These are phyloP conservation scores for Aspergillus homomorphus DNA, from an alignment of 495 filamentous ascomycete species.

Conservation along the genomic window DNA sequence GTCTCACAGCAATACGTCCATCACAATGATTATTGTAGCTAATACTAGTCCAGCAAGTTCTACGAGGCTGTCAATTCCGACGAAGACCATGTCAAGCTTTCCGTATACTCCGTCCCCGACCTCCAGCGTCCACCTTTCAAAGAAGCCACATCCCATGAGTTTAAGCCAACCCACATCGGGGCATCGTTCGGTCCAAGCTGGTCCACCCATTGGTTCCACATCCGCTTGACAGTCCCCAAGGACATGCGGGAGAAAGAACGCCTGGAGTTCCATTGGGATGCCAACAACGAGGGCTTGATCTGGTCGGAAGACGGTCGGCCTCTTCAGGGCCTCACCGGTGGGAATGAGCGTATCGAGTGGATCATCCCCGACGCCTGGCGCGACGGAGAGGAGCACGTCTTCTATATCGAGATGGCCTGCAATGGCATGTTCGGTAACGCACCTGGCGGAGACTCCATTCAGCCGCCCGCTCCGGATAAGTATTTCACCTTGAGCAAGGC, in stretches of 20 bases:
- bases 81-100: slow-evolving; percentile 75
- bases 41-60: slow-evolving; percentile 56
- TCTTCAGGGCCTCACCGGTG: slow-evolving; percentile 90
- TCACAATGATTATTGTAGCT: background rate
- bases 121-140: slow-evolving; percentile 82
- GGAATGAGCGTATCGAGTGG: slow-evolving; percentile 86
- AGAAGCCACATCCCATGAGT: slow-evolving; percentile 79
- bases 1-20: background rate
- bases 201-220: slow-evolving; percentile 98
- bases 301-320: slow-evolving; percentile 87
- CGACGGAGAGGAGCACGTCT: slow-evolving; percentile 80
- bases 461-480: slow-evolving; percentile 80
- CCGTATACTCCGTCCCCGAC: slow-evolving; percentile 78
- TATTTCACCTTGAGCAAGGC: slow-evolving; percentile 73
- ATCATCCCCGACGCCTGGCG: slow-evolving; percentile 74
- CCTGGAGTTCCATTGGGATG: slow-evolving; percentile 94
- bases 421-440: slow-evolving; percentile 98
- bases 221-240: slow-evolving; percentile 71
- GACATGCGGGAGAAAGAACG: slow-evolving; percentile 68
- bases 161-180: slow-evolving; percentile 71
- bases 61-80: slow-evolving; percentile 70
- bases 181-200: slow-evolving; percentile 87
- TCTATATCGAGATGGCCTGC: slow-evolving; percentile 98
- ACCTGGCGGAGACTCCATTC: slow-evolving; percentile 77
- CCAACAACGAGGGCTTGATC: slow-evolving; percentile 84